phyloP scores from a whole-genome alignment of 768 basidiomycete genomes.

The Termitomyces sp. region DNA sequence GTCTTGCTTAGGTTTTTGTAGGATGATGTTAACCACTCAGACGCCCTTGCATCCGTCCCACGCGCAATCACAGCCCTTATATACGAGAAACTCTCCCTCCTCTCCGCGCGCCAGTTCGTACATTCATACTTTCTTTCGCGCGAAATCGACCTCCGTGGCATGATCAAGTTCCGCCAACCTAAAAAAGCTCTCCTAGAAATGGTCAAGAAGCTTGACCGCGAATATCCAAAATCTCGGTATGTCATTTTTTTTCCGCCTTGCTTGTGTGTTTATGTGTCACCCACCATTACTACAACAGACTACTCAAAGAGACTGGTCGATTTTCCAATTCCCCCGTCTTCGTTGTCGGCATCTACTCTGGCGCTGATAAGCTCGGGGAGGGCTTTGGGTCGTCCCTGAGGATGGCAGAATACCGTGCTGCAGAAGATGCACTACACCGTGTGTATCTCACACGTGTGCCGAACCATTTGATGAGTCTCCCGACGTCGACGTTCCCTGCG shows the following conservation, averaged over 20 bases:
- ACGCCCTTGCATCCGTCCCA: constrained; percentile 84
- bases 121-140: constrained; percentile 87
- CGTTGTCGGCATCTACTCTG: constrained; percentile 93
- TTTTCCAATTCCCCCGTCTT: constrained; percentile 87
- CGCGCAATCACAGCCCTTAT: constrained; percentile 84
- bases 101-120: constrained; percentile 81
- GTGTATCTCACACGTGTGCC: constrained; percentile 80
- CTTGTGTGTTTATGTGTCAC: neutral
- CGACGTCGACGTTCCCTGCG: constrained; percentile 66
- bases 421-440: constrained; percentile 79
- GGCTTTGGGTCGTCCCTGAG: constrained; percentile 88
- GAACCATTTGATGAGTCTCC: constrained; percentile 59
- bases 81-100: constrained; percentile 82
- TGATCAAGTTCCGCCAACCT: constrained; percentile 82
- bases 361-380: constrained; percentile 81
- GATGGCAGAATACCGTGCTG: constrained; percentile 94
- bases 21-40: constrained; percentile 66
- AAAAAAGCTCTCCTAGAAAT: constrained; percentile 72
- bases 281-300: constrained; percentile 33
- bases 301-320: constrained; percentile 91
- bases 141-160: constrained; percentile 69
- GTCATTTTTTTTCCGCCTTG: neutral
- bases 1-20: constrained; percentile 16
- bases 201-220: constrained; percentile 59
- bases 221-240: constrained; percentile 67